Base-by-base conservation (phyloP, 495 filamentous ascomycete genomes). In the Bacidia gigantensis region DNA sequence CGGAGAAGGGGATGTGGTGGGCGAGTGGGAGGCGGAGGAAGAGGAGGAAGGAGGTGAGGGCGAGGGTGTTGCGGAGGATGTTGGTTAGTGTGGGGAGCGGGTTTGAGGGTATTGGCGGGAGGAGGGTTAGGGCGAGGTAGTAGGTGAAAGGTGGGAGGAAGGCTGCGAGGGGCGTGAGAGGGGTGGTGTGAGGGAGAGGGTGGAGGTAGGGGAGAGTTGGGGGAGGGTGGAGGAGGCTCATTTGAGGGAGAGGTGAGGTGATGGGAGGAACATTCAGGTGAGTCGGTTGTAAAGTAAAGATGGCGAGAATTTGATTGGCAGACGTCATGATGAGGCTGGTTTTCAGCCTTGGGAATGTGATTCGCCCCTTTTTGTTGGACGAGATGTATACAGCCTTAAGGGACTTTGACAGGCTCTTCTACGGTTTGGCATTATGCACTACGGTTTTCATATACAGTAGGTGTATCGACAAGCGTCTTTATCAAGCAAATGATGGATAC, bases 1-100 rank as follows among this genome's bases (percentile, higher is more conserved):
- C 41, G 14, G 53, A 56, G 50, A 57, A 61, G 25, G 53, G 54
- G 43, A 61, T 44, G 39, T 61, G 56, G 35, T 61, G 58, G 35
- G 21, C 20, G 7, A 61, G 47, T 3, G 59, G 59, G 26, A 61
- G 54, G 20, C 56, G 53, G 48, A 59, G 51, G 49, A 61, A 61
- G 17, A 61, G 59, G 3, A 20, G 20, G 9, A 45, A 29, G 2
- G 59, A 50, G 12, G 38, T 25, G 18, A 59, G 12, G 24, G 59
- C 59, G 35, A 61, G 51, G 26, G 22, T 14, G 23, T 59, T 60
- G 26, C 59, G 59, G 50, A 58, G 22, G 46, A 58, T 3, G 21
- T 49, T 18, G 3, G 56, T 56, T 35, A 54, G n/a, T 2, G 14
- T 39, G n/a, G 23, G 43, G n/a, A 22, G 22, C 49, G 17, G 26